A percentile compares a stretch with the other conserved stretches of the same genome.
Conservation (phyloP, 768 basidiomycete species). For the Hericium coralloides region DNA sequence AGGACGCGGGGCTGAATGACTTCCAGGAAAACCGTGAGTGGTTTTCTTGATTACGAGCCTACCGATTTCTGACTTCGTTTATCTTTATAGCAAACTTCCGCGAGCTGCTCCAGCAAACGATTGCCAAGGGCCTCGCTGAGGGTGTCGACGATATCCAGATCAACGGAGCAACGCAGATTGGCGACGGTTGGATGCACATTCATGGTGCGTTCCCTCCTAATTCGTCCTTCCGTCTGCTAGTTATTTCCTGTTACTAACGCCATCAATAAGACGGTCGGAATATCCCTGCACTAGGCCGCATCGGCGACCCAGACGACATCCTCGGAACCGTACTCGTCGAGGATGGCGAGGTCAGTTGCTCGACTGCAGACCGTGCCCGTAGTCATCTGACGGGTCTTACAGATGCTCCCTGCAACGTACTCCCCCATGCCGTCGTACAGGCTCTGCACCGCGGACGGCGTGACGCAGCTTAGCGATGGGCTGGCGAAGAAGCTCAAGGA, state of each 20-base stretch:
- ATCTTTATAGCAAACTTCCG: slow-evolving; percentile 45
- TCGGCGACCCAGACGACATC: slow-evolving; percentile 82
- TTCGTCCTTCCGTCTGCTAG: no score
- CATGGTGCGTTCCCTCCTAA: slow-evolving; percentile 31
- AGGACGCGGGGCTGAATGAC: slow-evolving; percentile 54
- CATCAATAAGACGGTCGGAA: slow-evolving; percentile 60
- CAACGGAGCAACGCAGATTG: slow-evolving; percentile 54
- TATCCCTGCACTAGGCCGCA: slow-evolving; percentile 61
- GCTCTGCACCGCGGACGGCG: slow-evolving; percentile 66
- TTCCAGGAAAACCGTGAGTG: slow-evolving; percentile 64
- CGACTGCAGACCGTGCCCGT: not conserved
- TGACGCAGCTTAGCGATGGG: slow-evolving; percentile 60
- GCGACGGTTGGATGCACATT: slow-evolving; percentile 80
- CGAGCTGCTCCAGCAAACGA: slow-evolving; percentile 46
- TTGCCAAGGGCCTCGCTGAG: slow-evolving; percentile 44
- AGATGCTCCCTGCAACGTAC: slow-evolving; percentile 69
- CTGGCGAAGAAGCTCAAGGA: slow-evolving; percentile 40
- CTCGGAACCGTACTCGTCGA: slow-evolving; percentile 67
- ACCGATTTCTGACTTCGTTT: no score
- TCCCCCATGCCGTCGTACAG: slow-evolving; percentile 81
- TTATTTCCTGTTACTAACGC: no score
- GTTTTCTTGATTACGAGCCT: not conserved
- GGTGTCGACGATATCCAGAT: slow-evolving; percentile 56
- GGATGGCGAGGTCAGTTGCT: slow-evolving; percentile 45
- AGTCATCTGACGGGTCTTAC: not conserved